Evolutionary conservation across 2,329 filamentous ascomycete genomes (phyloP).

Genomic region (Helicocarpus griseus): DNA sequence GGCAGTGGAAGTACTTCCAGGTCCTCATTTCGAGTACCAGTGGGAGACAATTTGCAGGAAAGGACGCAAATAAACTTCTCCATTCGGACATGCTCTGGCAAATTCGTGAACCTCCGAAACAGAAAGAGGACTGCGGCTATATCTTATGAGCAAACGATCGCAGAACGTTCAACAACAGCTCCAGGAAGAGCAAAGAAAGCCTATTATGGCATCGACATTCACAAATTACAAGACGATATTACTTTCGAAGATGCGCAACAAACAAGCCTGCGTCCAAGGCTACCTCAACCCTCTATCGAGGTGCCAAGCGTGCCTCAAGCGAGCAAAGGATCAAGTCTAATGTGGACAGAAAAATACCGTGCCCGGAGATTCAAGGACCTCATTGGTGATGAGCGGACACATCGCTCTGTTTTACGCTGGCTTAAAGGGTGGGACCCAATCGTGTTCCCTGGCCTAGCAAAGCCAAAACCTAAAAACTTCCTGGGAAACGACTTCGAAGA

Average conservation of each 20-base stretch:
- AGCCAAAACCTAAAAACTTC: constrained; percentile 39
- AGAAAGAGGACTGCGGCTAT: constrained; percentile 27
- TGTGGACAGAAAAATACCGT: constrained; percentile 98
- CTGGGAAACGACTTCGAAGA: constrained; percentile 50
- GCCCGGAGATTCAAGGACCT: constrained; percentile 86
- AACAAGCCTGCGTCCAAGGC: constrained; percentile 13
- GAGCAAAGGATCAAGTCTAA: constrained; percentile 23
- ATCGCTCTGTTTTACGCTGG: constrained; percentile 83
- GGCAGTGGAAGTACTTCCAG: background rate
- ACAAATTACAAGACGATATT: constrained; percentile 66
- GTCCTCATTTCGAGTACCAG: background rate
- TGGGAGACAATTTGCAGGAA: constrained; percentile 5
- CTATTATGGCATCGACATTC: constrained; percentile 91
- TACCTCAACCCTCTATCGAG: constrained; percentile 26
- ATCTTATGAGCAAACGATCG: constrained; percentile 46
- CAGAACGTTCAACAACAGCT: constrained; percentile 41
- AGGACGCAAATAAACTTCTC: constrained; percentile 17
- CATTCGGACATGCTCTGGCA: constrained; percentile 42
- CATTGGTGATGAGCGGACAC: constrained; percentile 88
- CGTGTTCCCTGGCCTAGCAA: constrained; percentile 72
- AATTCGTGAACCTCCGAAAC: constrained; percentile 32
- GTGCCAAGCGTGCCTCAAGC: constrained; percentile 9
- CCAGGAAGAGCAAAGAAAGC: constrained; percentile 48
- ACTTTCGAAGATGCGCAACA: constrained; percentile 46
- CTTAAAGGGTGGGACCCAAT: constrained; percentile 87